Base-by-base conservation (phyloP, 345 rosid genomes). In the Acer yangbiense region DNA sequence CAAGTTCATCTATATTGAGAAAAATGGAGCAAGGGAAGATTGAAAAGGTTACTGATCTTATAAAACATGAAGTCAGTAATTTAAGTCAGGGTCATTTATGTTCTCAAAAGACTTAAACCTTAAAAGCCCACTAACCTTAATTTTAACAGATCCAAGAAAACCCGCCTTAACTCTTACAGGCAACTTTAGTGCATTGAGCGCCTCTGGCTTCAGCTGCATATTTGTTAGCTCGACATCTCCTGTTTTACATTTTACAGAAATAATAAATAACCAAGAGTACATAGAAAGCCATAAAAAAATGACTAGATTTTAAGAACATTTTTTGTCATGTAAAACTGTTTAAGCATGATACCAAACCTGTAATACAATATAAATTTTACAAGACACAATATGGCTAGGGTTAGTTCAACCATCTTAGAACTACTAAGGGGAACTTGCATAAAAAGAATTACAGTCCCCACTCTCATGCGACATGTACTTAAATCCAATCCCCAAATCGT, bases 111-210 rank as follows among this genome's bases (percentile, higher is more conserved):
- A 69, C 39, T 23, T 48, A 50, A 46, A 46, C 1, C 55, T 55
- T 32, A 57, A 65, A 58, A 3, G 9, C 16, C 72, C 72, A 72
- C 93, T 81, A 63, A 95, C 99, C 98, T 95, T 95, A 71, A 95
- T 94, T 84, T 88, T 95, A 61, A 95, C 99, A 4, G 98, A 95
- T 78, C 99, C 99, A 82, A 95, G 99, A 87, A 95, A 95, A 71
- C 99, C 99, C 44, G 97, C 98, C 86, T 95, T 95, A 77, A 95
- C 99, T 89, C 83, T 94, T 78, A 95, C 94, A n/a, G 99, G 99
- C 85, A 95, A 86, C 76, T 95, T 92, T 78, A 95, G 85, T 43
- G 98, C 97, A 83, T 94, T 94, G 27, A 95, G 96, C 41, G 99
- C 99, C 91, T 95, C 99, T 13, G 99, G 98, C 89, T 94, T 94